These are phyloP conservation scores for Penicillium samsonianum DNA, from an alignment of 495 filamentous ascomycete genomes.

Conservation along the genomic window DNA sequence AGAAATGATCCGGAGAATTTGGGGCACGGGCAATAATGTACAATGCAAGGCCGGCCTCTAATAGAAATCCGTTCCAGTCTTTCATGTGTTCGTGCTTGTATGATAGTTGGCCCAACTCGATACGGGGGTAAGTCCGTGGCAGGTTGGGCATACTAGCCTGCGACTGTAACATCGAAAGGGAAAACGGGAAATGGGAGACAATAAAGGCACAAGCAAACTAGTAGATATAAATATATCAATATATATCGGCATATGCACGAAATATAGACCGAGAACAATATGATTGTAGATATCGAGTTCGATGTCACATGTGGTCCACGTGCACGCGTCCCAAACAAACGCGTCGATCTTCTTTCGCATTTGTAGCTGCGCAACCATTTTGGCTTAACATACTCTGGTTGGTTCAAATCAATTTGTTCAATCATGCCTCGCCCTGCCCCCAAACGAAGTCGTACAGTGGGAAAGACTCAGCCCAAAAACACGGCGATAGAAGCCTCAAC, in stretches of 20 bases:
- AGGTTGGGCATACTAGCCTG: slow-evolving; percentile 4
- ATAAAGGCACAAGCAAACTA: neutral
- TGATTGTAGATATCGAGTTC: neutral
- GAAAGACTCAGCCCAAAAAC: slow-evolving; percentile 22
- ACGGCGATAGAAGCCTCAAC: slow-evolving; percentile 9
- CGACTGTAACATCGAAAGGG: neutral
- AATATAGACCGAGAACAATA: neutral
- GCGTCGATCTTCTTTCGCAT: slow-evolving; percentile 9
- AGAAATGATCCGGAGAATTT: neutral
- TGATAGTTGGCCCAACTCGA: neutral
- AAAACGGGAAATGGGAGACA: neutral
- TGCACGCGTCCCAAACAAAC: slow-evolving; percentile 30
- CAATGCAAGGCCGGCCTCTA: neutral
- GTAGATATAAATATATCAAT: neutral
- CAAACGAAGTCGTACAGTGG: slow-evolving; percentile 37
- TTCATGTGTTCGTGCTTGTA: slow-evolving; percentile 2
- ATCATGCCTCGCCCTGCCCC: slow-evolving; percentile 48
- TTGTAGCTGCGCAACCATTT: neutral
- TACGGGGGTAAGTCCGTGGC: slow-evolving; percentile 7
- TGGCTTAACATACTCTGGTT: neutral
- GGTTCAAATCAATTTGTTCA: neutral
- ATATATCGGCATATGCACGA: neutral
- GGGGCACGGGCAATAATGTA: neutral
- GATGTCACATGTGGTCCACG: slow-evolving; percentile 19
- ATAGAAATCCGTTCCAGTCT: neutral